Percentiles rank a stretch among this genome's conserved stretches.
These are phyloP conservation scores for Monosporascus sp. DNA, from an alignment of 2,329 filamentous ascomycete genomes.

Conservation along the genomic window DNA sequence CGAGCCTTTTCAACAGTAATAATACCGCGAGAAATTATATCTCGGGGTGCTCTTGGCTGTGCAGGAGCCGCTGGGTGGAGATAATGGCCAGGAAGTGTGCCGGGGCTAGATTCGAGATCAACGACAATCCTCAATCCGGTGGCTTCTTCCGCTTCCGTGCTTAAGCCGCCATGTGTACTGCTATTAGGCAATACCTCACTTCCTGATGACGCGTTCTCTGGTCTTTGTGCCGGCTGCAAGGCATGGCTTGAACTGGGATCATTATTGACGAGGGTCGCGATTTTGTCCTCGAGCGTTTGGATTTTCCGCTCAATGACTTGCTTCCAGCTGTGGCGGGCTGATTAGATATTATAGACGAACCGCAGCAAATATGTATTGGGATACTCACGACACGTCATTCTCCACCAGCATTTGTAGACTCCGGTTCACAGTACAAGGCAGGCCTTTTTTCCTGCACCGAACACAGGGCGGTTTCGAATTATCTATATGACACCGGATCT, in stretches of 20 bases:
- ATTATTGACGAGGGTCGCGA: not conserved
- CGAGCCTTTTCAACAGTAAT: conserved; percentile 43
- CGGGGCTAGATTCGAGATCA: conserved; percentile 5
- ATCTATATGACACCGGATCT: conserved; percentile 6
- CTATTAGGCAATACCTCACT: not conserved
- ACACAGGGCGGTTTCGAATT: conserved; percentile 3
- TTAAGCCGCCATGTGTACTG: not conserved
- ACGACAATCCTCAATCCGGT: conserved; percentile 1
- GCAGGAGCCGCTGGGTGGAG: not conserved
- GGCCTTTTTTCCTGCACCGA: conserved; percentile 4
- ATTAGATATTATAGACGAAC: not conserved
- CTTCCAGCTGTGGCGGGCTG: conserved; percentile 3
- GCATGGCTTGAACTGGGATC: not conserved
- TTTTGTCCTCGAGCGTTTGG: conserved; percentile 1
- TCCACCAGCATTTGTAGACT: conserved; percentile 8
- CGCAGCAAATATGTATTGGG: not conserved
- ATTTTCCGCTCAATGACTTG: conserved; percentile 3
- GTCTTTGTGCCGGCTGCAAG: not conserved
- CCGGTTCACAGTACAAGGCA: conserved; percentile 3
- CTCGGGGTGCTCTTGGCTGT: conserved; percentile 12
- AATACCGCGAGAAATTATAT: conserved; percentile 34
- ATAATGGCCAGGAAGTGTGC: conserved; percentile 3
- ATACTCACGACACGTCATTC: conserved; percentile 3
- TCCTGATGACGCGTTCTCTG: not conserved
- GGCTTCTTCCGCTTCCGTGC: not conserved